phyloP scores from a whole-genome alignment of 164 flowering plant species.

The Berberis vulgaris region DNA sequence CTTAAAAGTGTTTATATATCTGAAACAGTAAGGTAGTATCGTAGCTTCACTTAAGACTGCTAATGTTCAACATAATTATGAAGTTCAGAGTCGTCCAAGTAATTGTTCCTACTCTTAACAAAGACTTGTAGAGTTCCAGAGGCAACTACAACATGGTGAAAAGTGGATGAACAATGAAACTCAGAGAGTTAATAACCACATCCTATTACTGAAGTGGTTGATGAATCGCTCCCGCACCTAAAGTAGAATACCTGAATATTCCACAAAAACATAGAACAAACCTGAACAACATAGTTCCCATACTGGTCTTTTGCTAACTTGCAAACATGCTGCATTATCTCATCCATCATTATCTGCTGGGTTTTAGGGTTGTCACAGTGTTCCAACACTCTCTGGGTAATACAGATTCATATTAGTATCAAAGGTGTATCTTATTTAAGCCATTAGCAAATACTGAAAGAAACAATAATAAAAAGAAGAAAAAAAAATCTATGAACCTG shows the following conservation, averaged over 20 bases:
- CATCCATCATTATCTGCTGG: slow-evolving; percentile 84
- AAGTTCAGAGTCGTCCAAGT: too few relatives aligned
- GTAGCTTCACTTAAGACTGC: too few relatives aligned
- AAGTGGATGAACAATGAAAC: too few relatives aligned
- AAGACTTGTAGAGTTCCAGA: too few relatives aligned
- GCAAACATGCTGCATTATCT: slow-evolving; percentile 66
- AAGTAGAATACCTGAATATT: background rate
- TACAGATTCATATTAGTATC: background rate
- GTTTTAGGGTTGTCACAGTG: slow-evolving; percentile 77
- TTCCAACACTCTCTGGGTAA: slow-evolving; percentile 70
- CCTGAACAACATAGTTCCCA: slow-evolving; percentile 99
- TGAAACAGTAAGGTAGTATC: too few relatives aligned
- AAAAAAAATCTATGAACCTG: slow-evolving; percentile 43
- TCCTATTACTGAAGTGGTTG: background rate
- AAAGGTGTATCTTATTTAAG: background rate
- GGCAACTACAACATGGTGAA: too few relatives aligned
- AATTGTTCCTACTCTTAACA: too few relatives aligned
- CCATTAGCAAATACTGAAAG: background rate
- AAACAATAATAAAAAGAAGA: background rate
- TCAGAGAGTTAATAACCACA: background rate
- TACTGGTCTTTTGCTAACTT: slow-evolving; percentile 95
- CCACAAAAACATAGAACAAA: slow-evolving; percentile 19
- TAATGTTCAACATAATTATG: too few relatives aligned
- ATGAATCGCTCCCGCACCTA: background rate
- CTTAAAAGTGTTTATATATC: too few relatives aligned